phyloP scores from a whole-genome alignment of 1,284 basidiomycete genomes.

The Pseudozyma sp. region DNA sequence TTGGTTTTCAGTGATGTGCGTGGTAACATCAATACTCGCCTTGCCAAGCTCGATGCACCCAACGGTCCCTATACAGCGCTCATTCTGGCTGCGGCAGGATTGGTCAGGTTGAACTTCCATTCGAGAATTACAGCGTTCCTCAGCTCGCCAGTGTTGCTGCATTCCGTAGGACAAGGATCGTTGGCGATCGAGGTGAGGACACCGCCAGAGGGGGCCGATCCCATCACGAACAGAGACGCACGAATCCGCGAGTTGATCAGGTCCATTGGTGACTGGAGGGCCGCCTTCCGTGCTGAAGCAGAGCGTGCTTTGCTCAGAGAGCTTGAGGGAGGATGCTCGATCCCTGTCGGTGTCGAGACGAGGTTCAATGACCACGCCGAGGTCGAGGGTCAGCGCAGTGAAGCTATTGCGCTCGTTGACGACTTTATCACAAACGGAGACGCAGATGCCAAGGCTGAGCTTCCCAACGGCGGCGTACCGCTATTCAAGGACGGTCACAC shows the following conservation, averaged over 20 bases:
- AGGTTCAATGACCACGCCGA: slow-evolving; percentile 63
- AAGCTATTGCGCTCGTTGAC: slow-evolving; percentile 50
- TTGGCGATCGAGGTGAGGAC: slow-evolving; percentile 87
- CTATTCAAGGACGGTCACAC: slow-evolving; percentile 50
- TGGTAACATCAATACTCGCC: slow-evolving; percentile 76
- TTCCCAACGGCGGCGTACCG: slow-evolving; percentile 45
- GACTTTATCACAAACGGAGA: slow-evolving; percentile 44
- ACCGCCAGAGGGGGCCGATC: slow-evolving; percentile 50
- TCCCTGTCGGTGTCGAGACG: slow-evolving; percentile 90
- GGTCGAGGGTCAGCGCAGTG: slow-evolving; percentile 59
- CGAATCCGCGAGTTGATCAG: slow-evolving; percentile 56
- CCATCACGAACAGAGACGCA: slow-evolving; percentile 59
- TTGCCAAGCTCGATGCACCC: slow-evolving; percentile 89
- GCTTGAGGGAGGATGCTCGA: slow-evolving; percentile 95
- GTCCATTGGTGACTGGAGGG: slow-evolving; percentile 65
- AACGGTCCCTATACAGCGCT: slow-evolving; percentile 87
- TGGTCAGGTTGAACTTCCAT: slow-evolving; percentile 81
- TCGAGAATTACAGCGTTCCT: slow-evolving; percentile 84
- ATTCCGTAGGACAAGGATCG: slow-evolving; percentile 95
- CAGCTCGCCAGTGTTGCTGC: slow-evolving; percentile 78
- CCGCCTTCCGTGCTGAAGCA: slow-evolving; percentile 61
- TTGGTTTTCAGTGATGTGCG: slow-evolving; percentile 86
- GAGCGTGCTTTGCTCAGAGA: slow-evolving; percentile 88
- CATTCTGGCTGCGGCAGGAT: slow-evolving; percentile 92
- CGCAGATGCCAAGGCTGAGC: slow-evolving; percentile 23